Base-by-base conservation (phyloP, 352 stramenopile species). In the Phytophthora colocasiae region DNA sequence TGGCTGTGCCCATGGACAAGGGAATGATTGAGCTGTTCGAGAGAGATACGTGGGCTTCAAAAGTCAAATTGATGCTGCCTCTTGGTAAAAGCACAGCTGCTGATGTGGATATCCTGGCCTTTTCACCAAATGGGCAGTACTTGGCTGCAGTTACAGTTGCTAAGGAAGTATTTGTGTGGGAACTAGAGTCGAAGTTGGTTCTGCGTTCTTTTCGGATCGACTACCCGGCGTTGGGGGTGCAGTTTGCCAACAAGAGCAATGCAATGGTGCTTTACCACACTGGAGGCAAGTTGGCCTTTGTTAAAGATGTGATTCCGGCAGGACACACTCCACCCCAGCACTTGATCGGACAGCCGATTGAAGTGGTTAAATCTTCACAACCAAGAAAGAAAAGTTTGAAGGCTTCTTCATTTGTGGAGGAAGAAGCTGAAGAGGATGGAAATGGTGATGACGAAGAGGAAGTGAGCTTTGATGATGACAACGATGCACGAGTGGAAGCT, bases 121-220 rank as follows among this genome's bases (percentile, higher is more conserved):
- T 96, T 62, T 96, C 87, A 8, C 82, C 85, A 0, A 94, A 96
- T 59, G 87, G 87, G n/a, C 60, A 76, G 36, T 93, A 94, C 51
- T 62, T 96, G 17, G 82, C 81, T 1, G 87, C 78, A 2, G 81
- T 71, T 19, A 93, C 83, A 9, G 75, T 87, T 48, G 78, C 81
- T 10, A 90, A 92, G 45, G 79, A 96, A 62, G 68, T 92, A 6
- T 84, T 92, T 61, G 66, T 96, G 11, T 96, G 85, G 85, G 64
- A 75, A 3, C 46, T 93, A 10, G 63, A 67, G 14, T 81, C 78
- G 5, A 73, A 84, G 32, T 71, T 77, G 4, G 71, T 87, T 6
- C 54, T 96, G 24, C 78, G 79, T 3, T 80, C 73, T 5, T 93
- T 90, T 66, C 69, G 71, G 40, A 51, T 87, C 11, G 83, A 93